phyloP scores from a whole-genome alignment of 1,139 yeast genomes.

The Hemisphaericaspora subhashii region DNA sequence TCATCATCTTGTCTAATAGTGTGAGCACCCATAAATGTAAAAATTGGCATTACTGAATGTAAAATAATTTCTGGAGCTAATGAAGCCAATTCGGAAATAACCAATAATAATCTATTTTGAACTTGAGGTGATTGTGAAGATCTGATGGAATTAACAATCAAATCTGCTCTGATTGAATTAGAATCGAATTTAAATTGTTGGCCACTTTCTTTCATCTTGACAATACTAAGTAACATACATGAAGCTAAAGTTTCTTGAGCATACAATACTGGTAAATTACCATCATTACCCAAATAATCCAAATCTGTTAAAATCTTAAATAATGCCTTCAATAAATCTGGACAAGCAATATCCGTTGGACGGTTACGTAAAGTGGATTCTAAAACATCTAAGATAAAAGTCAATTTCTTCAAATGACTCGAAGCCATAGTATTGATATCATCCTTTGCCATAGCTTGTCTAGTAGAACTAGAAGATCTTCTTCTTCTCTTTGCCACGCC shows the following conservation, averaged over 20 bases:
- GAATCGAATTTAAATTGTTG: constrained; percentile 49
- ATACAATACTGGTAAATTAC: constrained; percentile 85
- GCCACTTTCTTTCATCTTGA: constrained; percentile 40
- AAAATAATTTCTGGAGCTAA: constrained; percentile 88
- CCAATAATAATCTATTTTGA: constrained; percentile 81
- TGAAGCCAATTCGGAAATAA: constrained; percentile 84
- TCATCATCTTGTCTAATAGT: constrained; percentile 96
- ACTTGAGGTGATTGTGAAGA: constrained; percentile 91
- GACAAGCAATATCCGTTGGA: constrained; percentile 30
- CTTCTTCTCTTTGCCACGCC: constrained; percentile 69
- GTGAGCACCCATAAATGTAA: constrained; percentile 98
- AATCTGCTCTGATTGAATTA: constrained; percentile 80
- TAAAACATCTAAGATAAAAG: constrained; percentile 76
- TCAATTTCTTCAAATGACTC: constrained; percentile 71
- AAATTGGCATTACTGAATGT: constrained; percentile 98
- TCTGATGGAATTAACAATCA: constrained; percentile 86
- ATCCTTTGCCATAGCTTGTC: constrained; percentile 70
- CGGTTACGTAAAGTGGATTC: constrained; percentile 45
- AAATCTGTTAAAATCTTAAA: constrained; percentile 81
- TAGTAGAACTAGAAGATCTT: constrained; percentile 76
- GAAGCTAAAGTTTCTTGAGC: constrained; percentile 90
- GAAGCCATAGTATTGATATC: constrained; percentile 75
- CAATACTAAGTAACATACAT: constrained; percentile 75
- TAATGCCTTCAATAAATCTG: constrained; percentile 53
- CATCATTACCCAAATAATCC: constrained; percentile 86